These are phyloP conservation scores for Xylariaceae sp. DNA, from an alignment of 2,329 filamentous ascomycete genomes.

Conservation along the genomic window DNA sequence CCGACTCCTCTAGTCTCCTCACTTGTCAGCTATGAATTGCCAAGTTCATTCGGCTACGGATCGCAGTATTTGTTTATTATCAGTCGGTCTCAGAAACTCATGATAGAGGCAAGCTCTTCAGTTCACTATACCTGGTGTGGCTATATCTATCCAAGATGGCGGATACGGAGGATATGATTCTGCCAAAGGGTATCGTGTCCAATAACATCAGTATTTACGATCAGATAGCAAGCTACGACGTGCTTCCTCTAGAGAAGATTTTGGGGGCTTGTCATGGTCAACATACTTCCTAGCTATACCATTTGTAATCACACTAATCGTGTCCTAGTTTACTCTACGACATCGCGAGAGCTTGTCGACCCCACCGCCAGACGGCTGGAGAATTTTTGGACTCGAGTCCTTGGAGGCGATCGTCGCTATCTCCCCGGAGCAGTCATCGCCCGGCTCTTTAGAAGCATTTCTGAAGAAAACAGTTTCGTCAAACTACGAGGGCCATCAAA, in stretches of 20 bases:
- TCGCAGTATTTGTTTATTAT: conserved; percentile 16
- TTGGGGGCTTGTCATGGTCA: conserved; percentile 61
- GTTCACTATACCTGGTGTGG: conserved; percentile 19
- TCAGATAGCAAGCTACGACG: conserved; percentile 55
- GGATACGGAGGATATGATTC: conserved; percentile 39
- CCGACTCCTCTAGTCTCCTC: conserved; percentile 11
- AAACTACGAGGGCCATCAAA: conserved; percentile 57
- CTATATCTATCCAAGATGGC: conserved; percentile 35
- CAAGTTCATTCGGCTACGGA: conserved; percentile 20
- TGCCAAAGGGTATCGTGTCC: conserved; percentile 61
- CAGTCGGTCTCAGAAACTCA: conserved; percentile 22
- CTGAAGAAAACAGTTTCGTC: conserved; percentile 59
- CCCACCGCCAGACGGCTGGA: conserved; percentile 65
- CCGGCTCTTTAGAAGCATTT: conserved; percentile 60
- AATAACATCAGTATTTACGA: conserved; percentile 56
- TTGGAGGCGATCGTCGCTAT: conserved; percentile 59
- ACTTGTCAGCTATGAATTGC: conserved; percentile 27
- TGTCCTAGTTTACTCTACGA: conserved; percentile 61
- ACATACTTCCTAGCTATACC: conserved; percentile 18
- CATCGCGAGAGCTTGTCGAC: conserved; percentile 59
- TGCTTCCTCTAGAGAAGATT: conserved; percentile 56
- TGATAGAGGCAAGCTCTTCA: conserved; percentile 16
- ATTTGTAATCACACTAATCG: conserved; percentile 22
- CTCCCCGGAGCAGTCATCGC: conserved; percentile 58
- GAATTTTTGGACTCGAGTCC: conserved; percentile 69